phyloP scores from a whole-genome alignment of 305 asterid species.

The Rubia peregrina region DNA sequence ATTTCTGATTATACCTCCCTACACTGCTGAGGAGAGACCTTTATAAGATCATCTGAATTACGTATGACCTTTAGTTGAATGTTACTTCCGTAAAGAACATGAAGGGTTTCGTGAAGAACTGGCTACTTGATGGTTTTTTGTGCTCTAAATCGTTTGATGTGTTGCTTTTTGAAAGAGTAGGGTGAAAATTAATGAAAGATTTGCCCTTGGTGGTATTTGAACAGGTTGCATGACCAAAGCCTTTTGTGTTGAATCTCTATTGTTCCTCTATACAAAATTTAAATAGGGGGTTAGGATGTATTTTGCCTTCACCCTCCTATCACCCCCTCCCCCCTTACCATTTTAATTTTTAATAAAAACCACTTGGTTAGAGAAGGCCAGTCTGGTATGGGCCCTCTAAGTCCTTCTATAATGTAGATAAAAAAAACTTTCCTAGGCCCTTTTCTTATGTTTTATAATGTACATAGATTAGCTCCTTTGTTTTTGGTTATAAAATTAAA shows the following conservation, averaged over 20 bases:
- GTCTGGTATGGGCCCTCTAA: too few relatives aligned
- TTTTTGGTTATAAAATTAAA: background rate
- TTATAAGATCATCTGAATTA: too few relatives aligned
- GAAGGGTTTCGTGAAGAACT: background rate
- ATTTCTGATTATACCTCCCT: background rate
- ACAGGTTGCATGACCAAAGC: background rate
- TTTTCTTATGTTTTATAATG: background rate
- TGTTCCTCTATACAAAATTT: too few relatives aligned
- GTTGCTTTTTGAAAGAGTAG: background rate
- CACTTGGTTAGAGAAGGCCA: too few relatives aligned
- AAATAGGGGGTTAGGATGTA: too few relatives aligned
- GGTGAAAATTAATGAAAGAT: background rate
- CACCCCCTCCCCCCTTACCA: too few relatives aligned
- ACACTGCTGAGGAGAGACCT: background rate
- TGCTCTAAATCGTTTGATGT: background rate
- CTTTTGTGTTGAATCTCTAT: background rate
- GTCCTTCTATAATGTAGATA: background rate
- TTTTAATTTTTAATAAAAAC: too few relatives aligned
- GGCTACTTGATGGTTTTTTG: background rate
- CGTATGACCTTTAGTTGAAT: background rate
- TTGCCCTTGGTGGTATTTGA: background rate
- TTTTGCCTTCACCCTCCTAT: too few relatives aligned
- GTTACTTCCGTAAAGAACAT: background rate
- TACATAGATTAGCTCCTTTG: background rate
- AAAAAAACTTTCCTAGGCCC: background rate